Evolutionary conservation across 2,329 filamentous ascomycete species (phyloP), one percentile per base, ranked within the genome.

Genomic region (Colletotrichum euphorbiae): DNA sequence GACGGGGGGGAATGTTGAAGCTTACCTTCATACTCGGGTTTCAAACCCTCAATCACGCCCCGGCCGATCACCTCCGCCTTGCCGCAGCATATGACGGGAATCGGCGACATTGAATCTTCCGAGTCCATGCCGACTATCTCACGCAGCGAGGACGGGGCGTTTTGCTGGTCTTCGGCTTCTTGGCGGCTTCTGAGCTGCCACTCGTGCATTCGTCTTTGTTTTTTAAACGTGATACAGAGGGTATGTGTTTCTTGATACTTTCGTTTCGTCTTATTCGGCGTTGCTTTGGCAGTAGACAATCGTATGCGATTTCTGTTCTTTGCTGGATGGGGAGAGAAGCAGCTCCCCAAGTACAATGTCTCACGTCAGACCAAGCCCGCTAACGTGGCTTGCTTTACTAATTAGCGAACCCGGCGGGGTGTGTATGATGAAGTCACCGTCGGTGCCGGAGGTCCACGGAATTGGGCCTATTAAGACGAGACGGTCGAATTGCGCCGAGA

Each of bases 11-110:
- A 21, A n/a, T n/a, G 21, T 0, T 24, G 43, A 5, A 15, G 17
- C 73, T 21, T 11, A 74, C 74, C 74, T 38, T 75, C 73, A 24
- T 72, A 74, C 28, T 75, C 73, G 3, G 74, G 74, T 56, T 71
- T 73, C 28, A 75, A 58, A 19, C 71, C 71, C 21, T 66, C 66
- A 28, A 75, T 73, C 40, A 75, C 72, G 17, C 62, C 57, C 11
- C 50, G 43, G 12, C 74, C 74, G 24, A 75, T 70, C 8, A 57
- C 33, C 52, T 75, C 74, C 3, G 65, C 70, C 56, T 73, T 70
- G 9, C 74, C 74, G 40, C 73, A 75, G 24, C 75, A 31, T n/a
- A 73, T 68, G 38, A 75, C 61, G 2, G 74, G 74, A 5, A 70
- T 63, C 21, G 54, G 28, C 8, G 15, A 8, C 11, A 12, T 43